phyloP scores from a whole-genome alignment of 441 rosid genomes.

The Pelargonium exstipulatum region DNA sequence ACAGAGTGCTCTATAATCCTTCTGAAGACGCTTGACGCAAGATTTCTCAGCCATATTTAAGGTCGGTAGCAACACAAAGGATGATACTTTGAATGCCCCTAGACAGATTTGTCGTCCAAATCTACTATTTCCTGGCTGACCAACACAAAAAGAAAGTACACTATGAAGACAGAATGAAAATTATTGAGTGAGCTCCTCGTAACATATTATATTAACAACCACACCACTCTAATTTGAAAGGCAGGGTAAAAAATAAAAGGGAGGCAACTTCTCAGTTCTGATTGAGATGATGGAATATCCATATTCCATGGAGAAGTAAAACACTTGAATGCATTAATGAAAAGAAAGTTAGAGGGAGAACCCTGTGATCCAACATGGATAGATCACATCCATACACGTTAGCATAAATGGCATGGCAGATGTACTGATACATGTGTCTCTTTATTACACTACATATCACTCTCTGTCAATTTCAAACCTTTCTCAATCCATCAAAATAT shows the following conservation, averaged over 20 bases:
- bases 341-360: background rate
- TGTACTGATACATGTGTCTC: background rate
- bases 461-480: background rate
- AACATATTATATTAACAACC: background rate
- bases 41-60: conserved; percentile 77
- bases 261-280: background rate
- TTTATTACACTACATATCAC: background rate
- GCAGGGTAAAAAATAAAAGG: background rate
- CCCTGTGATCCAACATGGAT: background rate
- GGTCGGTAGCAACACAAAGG: conserved; percentile 11
- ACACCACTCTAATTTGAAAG: background rate
- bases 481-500: background rate
- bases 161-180: conserved; percentile 1
- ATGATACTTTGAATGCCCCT: conserved; percentile 8
- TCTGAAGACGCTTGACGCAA: conserved; percentile 87
- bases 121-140: conserved; percentile 1
- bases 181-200: background rate
- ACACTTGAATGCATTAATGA: background rate
- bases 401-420: background rate
- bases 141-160: conserved; percentile 4
- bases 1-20: conserved; percentile 89
- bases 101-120: conserved; percentile 14
- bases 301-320: background rate
- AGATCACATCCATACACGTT: background rate
- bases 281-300: background rate